phyloP scores from a whole-genome alignment of 1,284 basidiomycete genomes.

The Leccinum angustisporum region DNA sequence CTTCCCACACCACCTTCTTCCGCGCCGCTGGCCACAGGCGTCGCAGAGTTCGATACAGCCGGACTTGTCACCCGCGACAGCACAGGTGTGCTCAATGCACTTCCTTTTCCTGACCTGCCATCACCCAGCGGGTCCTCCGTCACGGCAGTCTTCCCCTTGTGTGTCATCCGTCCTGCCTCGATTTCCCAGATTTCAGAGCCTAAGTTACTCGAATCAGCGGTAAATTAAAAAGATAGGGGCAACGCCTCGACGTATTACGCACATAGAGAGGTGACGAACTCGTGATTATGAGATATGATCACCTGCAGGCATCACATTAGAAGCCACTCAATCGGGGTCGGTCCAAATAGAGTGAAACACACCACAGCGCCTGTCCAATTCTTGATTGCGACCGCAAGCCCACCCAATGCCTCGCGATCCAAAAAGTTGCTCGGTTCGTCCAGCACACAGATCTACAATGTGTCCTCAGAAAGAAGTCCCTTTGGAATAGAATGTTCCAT shows the following conservation, averaged over 20 bases:
- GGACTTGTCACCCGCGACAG: conserved; percentile 66
- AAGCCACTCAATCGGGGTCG: conserved; percentile 17
- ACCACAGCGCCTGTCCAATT: conserved; percentile 96
- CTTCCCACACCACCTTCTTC: conserved; percentile 53
- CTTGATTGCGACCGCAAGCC: conserved; percentile 92
- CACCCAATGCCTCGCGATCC: conserved; percentile 87
- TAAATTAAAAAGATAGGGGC: conserved; percentile 12
- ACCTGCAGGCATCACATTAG: conserved; percentile 49
- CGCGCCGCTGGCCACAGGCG: conserved; percentile 71
- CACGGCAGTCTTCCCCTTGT: conserved; percentile 84
- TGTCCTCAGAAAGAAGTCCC: background rate
- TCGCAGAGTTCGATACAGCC: conserved; percentile 57
- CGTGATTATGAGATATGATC: conserved; percentile 95
- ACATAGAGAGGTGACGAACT: conserved; percentile 90
- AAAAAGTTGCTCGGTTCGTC: conserved; percentile 98
- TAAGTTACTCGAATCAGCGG: conserved; percentile 34
- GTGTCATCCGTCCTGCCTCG: conserved; percentile 77
- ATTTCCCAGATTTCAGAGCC: conserved; percentile 84
- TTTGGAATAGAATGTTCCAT: conserved; percentile 8
- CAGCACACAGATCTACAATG: conserved; percentile 62
- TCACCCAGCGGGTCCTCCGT: conserved; percentile 76
- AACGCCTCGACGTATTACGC: conserved; percentile 35
- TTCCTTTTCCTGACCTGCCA: conserved; percentile 64
- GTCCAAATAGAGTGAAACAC: conserved; percentile 27
- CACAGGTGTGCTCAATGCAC: conserved; percentile 66